phyloP scores from a whole-genome alignment of 352 stramenopile genomes.

The Globisporangium heterothallicum region DNA sequence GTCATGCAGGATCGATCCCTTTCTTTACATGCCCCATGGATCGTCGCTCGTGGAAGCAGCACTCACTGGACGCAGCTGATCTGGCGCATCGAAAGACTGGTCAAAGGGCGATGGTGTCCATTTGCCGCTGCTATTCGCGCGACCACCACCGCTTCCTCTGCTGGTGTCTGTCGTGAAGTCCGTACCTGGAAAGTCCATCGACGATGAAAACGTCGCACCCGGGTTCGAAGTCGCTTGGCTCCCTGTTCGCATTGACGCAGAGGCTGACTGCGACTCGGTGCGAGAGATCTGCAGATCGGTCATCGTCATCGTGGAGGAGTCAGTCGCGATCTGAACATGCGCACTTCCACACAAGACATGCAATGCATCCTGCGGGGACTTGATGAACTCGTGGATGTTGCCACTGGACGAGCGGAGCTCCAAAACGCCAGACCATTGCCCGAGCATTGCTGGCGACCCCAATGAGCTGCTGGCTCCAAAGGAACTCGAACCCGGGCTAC shows the following conservation, averaged over 20 bases:
- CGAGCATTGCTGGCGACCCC: neutral
- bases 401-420: conserved; percentile 48
- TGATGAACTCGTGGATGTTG: conserved; percentile 39
- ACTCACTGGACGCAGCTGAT: neutral
- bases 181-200: neutral
- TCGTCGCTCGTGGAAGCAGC: neutral
- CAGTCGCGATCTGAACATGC: conserved; percentile 4
- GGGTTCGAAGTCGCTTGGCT: neutral
- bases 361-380: conserved; percentile 27
- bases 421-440: conserved; percentile 28
- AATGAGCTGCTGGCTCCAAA: neutral
- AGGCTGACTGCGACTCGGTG: neutral
- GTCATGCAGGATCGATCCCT: neutral
- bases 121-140: neutral
- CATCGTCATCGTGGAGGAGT: neutral
- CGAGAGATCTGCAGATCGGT: neutral
- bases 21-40: neutral
- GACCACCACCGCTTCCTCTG: neutral
- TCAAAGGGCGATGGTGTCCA: neutral
- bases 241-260: neutral
- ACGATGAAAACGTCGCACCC: neutral
- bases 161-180: neutral
- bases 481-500: no score
- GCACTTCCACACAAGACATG: conserved; percentile 28
- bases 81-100: neutral